Evolutionary conservation across 208 protist species (phyloP).

Genomic region (Wallacemonas sp.): DNA sequence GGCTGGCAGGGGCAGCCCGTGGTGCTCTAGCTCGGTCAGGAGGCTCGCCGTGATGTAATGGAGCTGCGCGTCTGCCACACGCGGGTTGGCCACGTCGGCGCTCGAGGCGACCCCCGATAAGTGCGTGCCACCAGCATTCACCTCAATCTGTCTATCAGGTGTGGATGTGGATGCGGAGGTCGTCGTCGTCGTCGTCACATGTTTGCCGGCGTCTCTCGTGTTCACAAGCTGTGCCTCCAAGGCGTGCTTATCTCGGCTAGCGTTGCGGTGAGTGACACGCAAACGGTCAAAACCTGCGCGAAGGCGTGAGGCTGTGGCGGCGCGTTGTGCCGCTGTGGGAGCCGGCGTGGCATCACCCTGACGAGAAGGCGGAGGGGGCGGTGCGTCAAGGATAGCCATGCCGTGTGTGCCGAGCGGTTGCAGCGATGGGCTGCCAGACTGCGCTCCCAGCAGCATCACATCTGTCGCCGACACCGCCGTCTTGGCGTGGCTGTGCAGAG

Average conservation of each 20-base stretch:
- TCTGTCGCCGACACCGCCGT: not conserved
- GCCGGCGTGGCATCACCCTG: not conserved
- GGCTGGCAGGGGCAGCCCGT: slow-evolving; percentile 8
- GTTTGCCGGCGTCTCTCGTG: not conserved
- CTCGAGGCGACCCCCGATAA: not conserved
- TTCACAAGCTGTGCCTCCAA: not conserved
- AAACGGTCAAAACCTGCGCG: slow-evolving; percentile 11
- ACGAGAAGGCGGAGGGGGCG: no score
- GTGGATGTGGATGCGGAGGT: no score
- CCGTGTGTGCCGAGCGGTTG: slow-evolving; percentile 1
- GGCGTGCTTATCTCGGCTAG: no score
- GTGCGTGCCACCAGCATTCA: not conserved
- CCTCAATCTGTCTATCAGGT: no score
- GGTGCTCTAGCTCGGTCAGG: slow-evolving; percentile 33
- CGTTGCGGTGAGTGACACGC: not conserved
- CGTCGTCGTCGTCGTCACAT: no score
- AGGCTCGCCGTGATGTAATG: slow-evolving; percentile 41
- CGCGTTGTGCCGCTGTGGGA: not conserved
- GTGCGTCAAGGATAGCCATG: not conserved
- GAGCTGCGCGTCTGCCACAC: slow-evolving; percentile 16
- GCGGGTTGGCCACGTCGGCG: not conserved
- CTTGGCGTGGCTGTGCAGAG: not conserved
- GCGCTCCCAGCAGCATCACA: not conserved
- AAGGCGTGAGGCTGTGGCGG: not conserved
- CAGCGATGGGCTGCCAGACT: not conserved